These are phyloP conservation scores for Colletotrichum sp. DNA, from an alignment of 2,329 filamentous ascomycete genomes.

Conservation along the genomic window DNA sequence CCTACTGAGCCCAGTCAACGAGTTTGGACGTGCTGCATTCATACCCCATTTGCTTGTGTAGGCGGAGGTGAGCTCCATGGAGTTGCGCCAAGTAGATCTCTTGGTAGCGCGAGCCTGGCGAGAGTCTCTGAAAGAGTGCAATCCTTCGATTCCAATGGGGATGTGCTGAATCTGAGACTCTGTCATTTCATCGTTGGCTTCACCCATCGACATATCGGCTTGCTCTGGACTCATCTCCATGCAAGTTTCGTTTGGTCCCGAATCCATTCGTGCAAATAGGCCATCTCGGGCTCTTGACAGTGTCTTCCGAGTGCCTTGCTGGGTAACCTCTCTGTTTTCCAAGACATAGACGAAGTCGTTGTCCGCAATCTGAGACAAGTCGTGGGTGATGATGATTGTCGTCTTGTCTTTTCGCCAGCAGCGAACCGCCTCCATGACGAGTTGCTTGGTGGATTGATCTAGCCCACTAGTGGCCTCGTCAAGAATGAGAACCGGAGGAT, in stretches of 20 bases:
- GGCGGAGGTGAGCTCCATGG: neutral
- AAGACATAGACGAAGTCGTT: slow-evolving; percentile 83
- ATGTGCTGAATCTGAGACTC: neutral
- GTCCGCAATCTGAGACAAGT: slow-evolving; percentile 75
- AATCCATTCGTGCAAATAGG: slow-evolving; percentile 50
- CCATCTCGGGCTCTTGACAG: slow-evolving; percentile 52
- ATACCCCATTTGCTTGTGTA: neutral
- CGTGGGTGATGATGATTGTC: slow-evolving; percentile 93
- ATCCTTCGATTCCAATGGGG: neutral
- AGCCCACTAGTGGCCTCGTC: slow-evolving; percentile 90
- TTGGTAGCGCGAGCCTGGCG: neutral
- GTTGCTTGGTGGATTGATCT: slow-evolving; percentile 71
- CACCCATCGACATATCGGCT: neutral
- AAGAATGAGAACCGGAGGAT: slow-evolving; percentile 82
- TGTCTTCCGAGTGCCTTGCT: slow-evolving; percentile 68
- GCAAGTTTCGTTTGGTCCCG: neutral
- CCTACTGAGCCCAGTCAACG: neutral
- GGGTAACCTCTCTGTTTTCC: slow-evolving; percentile 70
- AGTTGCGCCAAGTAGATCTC: neutral
- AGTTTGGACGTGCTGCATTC: neutral
- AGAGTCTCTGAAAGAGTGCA: neutral
- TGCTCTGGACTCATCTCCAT: neutral
- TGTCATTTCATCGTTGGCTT: neutral
- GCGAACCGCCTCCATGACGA: slow-evolving; percentile 78
- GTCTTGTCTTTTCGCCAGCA: slow-evolving; percentile 82